Conservation (phyloP, 2,329 filamentous ascomycete species). For the Pseudofabraea citricarpa region DNA sequence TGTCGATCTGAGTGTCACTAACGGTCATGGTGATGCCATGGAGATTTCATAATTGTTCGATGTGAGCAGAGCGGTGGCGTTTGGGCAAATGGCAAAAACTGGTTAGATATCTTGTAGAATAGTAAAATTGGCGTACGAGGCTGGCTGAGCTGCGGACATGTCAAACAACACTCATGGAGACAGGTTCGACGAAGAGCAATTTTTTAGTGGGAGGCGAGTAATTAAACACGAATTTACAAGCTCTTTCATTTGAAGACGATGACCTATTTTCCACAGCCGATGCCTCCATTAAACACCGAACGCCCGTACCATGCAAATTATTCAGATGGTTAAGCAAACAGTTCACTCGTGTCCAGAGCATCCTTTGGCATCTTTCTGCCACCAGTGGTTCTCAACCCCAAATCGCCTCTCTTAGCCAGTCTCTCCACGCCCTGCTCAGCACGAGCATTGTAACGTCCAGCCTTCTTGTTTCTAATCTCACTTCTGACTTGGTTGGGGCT, state of each 20-base stretch:
- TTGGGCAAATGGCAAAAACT: background rate
- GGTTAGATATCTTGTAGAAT: background rate
- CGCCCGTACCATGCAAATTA: conserved; percentile 4
- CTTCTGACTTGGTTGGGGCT: conserved; percentile 90
- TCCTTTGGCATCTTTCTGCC: conserved; percentile 58
- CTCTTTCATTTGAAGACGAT: too few species aligned
- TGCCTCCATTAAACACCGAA: conserved; percentile 16
- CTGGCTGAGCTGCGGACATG: background rate
- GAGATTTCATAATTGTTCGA: conserved; percentile 36
- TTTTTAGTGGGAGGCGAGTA: too few species aligned
- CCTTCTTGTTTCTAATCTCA: conserved; percentile 72
- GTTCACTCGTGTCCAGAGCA: conserved; percentile 68
- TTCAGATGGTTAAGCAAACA: conserved; percentile 59
- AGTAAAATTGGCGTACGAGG: background rate
- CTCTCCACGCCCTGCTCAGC: conserved; percentile 70
- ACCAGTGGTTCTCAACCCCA: conserved; percentile 69
- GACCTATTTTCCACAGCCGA: too few species aligned
- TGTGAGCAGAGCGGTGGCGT: background rate
- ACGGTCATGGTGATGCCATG: conserved; percentile 63
- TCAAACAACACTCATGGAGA: background rate
- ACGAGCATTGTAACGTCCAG: conserved; percentile 70
- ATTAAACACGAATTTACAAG: too few species aligned
- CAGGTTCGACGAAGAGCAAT: too few species aligned
- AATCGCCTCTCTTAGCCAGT: conserved; percentile 66
- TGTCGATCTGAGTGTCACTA: conserved; percentile 63